Evolutionary conservation across 2,329 filamentous ascomycete genomes (phyloP), one percentile per base, ranked within the genome.

Genomic region (Hawksworthiomyces lignivorus): DNA sequence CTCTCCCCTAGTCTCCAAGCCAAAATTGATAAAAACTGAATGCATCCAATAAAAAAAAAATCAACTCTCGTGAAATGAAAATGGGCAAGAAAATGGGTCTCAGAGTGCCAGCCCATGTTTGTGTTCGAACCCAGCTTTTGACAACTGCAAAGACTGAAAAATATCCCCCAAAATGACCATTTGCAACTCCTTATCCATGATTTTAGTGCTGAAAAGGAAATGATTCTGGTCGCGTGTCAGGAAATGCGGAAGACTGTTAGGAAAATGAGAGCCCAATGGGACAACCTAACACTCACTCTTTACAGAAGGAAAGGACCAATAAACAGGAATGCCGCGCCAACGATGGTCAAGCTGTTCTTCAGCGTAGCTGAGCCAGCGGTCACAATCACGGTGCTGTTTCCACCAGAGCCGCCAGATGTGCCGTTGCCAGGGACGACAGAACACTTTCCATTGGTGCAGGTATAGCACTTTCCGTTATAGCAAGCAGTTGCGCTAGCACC

Each of bases 291-390:
- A 27, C 18, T 36, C 4, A 6, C 30, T 24, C 17, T 36, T 38
- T 44, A 46, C 40, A 48, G 24, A 14, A 44, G 27, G 15, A 49
- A 36, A 14, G 44, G 39, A 11, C 28, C 36, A 15, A 21, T 35
- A 29, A 48, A 27, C n/a, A 51, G 35, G 2, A 46, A 12, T 17
- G 26, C 37, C 6, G 43, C 34, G n/a, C 43, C 44, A 4, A 39
- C 17, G 20, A 51, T 12, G 14, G 41, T 37, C 36, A 50, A 29
- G 34, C 44, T 39, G 31, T 44, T 45, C 48, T 48, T 51, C 19
- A 47, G 30, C n/a, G 48, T 35, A 5, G 35, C 34, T 5, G 36
- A 34, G 26, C 45, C 47, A 14, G 45, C 47, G n/a, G 45, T 47
- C n/a, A 49, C 47, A 19, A 49, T 29, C n/a, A n/a, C 4, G 31